These are phyloP conservation scores for Vaucheria bursata DNA, from an alignment of 352 stramenopile species.

Conservation along the genomic window DNA sequence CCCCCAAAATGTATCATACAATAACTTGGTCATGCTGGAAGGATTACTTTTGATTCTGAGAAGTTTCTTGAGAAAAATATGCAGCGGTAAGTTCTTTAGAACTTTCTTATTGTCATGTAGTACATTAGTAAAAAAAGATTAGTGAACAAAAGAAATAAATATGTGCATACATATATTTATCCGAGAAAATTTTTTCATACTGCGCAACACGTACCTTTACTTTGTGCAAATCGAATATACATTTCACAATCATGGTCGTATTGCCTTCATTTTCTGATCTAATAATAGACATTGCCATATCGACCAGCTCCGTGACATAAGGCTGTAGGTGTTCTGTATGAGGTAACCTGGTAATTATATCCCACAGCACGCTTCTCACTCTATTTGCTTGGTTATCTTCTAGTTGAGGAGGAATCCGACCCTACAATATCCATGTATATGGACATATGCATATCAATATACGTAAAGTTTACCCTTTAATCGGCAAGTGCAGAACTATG, in stretches of 20 bases:
- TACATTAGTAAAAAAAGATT: too few relatives aligned
- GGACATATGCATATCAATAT: neutral
- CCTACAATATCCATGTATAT: too few relatives aligned
- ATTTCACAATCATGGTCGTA: slow-evolving; percentile 80
- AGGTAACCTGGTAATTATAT: slow-evolving; percentile 85
- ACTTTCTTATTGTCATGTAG: too few relatives aligned
- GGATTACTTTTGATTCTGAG: too few relatives aligned
- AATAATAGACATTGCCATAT: slow-evolving; percentile 82
- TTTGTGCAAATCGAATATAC: slow-evolving; percentile 93
- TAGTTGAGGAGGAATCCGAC: slow-evolving; percentile 56
- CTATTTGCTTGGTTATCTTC: slow-evolving; percentile 66
- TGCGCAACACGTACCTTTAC: too few relatives aligned
- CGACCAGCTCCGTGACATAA: slow-evolving; percentile 80
- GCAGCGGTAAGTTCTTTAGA: too few relatives aligned
- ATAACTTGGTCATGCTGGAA: too few relatives aligned
- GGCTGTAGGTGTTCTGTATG: slow-evolving; percentile 86
- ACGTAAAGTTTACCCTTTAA: neutral
- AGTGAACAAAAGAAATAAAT: too few relatives aligned
- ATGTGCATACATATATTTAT: too few relatives aligned
- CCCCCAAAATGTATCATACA: too few relatives aligned
- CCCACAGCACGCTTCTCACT: slow-evolving; percentile 78
- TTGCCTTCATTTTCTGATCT: slow-evolving; percentile 93
- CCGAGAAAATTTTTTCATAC: too few relatives aligned
- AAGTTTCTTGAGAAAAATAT: too few relatives aligned
- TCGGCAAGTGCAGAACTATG: neutral